Base-by-base conservation (phyloP, 345 rosid genomes). In the Zanthoxylum bungeanum region DNA sequence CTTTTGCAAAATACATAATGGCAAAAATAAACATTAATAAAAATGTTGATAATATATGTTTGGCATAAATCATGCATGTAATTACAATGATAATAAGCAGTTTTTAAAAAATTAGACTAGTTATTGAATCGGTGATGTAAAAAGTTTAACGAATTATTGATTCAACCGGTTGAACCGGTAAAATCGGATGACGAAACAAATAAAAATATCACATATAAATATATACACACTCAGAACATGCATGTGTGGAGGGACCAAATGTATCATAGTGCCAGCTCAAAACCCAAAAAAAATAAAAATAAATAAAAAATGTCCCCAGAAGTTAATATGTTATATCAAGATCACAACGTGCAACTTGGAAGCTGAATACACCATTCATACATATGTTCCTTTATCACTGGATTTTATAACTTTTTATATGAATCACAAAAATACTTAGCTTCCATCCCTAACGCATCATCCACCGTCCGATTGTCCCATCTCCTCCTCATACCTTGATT, bases 381-480 rank as follows among this genome's bases (percentile, higher is more conserved):
- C n/a, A n/a, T n/a, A n/a, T n/a, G 16, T n/a, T n/a, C n/a, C 5
- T 44, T 3, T 14, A 44, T 11, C 12, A 44, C 1, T 42, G 17
- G n/a, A n/a, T n/a, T 16, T n/a, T 2, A 57, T n/a, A 56, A 27
- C 25, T 56, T 59, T 44, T 60, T 17, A 12, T 64, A 79, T 30
- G 78, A 80, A 61, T 66, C 71, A 58, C 87, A 84, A 55, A 78
- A 17, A 55, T 22, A 17, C 28, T 64, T 44, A 25, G 77, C 78
- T 59, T 14, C 49, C 71, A 10, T 42, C 21, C 73, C 57, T 9
- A 63, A 40, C 37, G 67, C 84, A 1, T 67, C 64, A 28, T 76
- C 79, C 71, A 81, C 86, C 82, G 75, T 83, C 60, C 71, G 76
- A 77, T 75, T 72, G 39, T 74, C 55, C 88, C 83, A 84, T 24